Evolutionary conservation across 1,139 yeast species (phyloP).

Genomic region (Pneumocystis oryctolagi): DNA sequence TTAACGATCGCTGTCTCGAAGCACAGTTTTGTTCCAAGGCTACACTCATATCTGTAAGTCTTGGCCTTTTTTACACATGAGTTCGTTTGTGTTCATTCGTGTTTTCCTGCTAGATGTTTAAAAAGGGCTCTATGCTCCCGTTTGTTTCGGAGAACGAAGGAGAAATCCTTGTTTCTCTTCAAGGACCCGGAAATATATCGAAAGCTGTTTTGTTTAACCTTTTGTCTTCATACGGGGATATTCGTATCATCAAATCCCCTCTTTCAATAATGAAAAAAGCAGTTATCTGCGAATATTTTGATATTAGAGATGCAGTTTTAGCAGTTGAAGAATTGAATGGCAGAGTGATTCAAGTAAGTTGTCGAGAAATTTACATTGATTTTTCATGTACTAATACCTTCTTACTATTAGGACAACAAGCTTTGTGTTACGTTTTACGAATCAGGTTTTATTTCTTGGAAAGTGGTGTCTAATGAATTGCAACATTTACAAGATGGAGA

Average conservation of each 20-base stretch:
- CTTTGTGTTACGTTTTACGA: not conserved
- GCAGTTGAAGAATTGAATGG: conserved; percentile 17
- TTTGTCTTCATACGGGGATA: conserved; percentile 20
- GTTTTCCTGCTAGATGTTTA: conserved; percentile 8
- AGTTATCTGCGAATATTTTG: conserved; percentile 26
- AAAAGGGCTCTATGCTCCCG: conserved; percentile 13
- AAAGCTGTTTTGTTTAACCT: conserved; percentile 11
- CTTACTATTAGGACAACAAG: not conserved
- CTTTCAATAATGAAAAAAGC: conserved; percentile 12
- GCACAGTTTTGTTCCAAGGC: conserved; percentile 7
- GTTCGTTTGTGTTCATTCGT: not conserved
- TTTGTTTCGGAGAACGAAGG: conserved; percentile 15
- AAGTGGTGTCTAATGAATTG: not conserved
- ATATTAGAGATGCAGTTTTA: conserved; percentile 24
- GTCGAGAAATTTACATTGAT: conserved; percentile 1
- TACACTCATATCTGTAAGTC: not conserved
- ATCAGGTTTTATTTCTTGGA: not conserved
- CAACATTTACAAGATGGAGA: not conserved
- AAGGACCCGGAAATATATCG: conserved; percentile 8
- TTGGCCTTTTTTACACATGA: not conserved
- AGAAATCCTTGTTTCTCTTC: conserved; percentile 12
- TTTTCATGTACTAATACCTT: not conserved
- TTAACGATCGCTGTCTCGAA: conserved; percentile 12
- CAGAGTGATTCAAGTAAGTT: conserved; percentile 13
- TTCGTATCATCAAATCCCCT: conserved; percentile 16